Base-by-base conservation (phyloP, 2,329 filamentous ascomycete species). In the Trichoderma oligosporum region DNA sequence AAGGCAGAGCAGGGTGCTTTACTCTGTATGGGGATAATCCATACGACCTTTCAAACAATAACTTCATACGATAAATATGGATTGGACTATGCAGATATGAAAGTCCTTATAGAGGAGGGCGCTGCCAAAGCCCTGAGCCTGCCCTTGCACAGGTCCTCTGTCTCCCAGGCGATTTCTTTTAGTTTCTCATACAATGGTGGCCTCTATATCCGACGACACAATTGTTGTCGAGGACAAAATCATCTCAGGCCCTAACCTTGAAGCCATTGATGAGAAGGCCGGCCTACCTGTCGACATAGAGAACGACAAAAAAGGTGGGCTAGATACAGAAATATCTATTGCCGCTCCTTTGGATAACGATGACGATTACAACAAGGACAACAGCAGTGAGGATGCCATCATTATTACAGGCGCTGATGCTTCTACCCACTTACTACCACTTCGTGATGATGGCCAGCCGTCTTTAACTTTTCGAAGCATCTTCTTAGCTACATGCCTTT, bases 361-460 rank as follows among this genome's bases (percentile, higher is more conserved):
- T 24, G 46, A 52, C 9, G 22, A 57, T 16, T 20, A 68, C 1
- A 69, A 70, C 0, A 70, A 68, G 29, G 70, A 74, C 47, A 60
- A 61, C 24, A 63, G 49, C 29, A 68, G 66, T 56, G 72, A 76
- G 22, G 69, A 78, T 22, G 69, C 63, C 12, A 74, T 82, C 61
- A 82, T 83, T 54, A 56, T 78, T 59, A 81, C 78, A 0, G 81
- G 79, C 51, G 67, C 73, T 7, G 81, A 83, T 64, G 81, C 78
- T 0, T 72, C 80, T 4, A 56, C 60, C 0, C 72, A 82, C 52
- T 64, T 83, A 20, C 65, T 83, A 3, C 72, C 81, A 0, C 59
- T 82, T 53, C 73, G 81, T 4, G 81, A 84, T 61, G 81, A 84
- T 55, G 65, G 67, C n/a, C 77, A 83, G 25, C 66, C 67, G 1